A percentile compares a stretch with the other conserved stretches of the same genome.
These are phyloP conservation scores for Triticum monococcum DNA, from an alignment of 176 grass and related monocot genomes.

Conservation along the genomic window DNA sequence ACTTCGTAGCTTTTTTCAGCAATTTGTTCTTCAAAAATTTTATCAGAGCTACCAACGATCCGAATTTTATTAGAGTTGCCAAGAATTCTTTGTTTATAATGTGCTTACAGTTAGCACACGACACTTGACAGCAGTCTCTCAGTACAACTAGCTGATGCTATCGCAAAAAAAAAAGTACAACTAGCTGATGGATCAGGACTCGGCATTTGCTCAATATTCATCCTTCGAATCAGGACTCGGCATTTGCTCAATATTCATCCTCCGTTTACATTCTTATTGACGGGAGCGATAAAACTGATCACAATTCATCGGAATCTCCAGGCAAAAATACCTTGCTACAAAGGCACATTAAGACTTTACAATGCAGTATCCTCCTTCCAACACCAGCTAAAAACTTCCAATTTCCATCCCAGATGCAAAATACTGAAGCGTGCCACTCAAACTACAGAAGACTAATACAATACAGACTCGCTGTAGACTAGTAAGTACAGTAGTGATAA, in stretches of 20 bases:
- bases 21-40: no score
- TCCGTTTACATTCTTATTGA: constrained; percentile 27
- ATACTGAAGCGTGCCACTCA: constrained; percentile 32
- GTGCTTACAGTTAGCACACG: not conserved
- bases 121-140: not conserved
- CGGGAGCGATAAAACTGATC: not conserved
- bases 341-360: constrained; percentile 42
- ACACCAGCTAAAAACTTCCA: constrained; percentile 23
- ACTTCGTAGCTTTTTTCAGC: no score
- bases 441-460: constrained; percentile 26
- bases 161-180: no score
- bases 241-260: not conserved
- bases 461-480: no score
- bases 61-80: no score
- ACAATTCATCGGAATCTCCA: not conserved
- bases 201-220: no score
- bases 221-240: not conserved
- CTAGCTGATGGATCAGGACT: no score
- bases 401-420: constrained; percentile 20
- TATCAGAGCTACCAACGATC: no score
- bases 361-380: constrained; percentile 26
- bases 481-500: not conserved
- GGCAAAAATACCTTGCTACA: not conserved
- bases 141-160: not conserved
- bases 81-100: no score